These are phyloP conservation scores for Entamoeba dispar DNA, from an alignment of 208 protist genomes.

Conservation along the genomic window DNA sequence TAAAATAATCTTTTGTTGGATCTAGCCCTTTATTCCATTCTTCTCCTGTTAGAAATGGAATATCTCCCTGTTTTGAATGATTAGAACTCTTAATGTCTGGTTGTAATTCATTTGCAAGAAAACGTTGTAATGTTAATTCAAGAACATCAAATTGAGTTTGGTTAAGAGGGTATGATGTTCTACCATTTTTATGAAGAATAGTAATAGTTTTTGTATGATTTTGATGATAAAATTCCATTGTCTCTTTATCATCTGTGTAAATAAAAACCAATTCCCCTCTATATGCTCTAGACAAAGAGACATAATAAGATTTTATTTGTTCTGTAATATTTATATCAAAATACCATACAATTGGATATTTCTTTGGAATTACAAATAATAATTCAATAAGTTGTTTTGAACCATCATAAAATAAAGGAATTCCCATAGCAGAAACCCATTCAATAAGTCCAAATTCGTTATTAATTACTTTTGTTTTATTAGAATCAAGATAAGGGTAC, in stretches of 20 bases:
- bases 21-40: background rate
- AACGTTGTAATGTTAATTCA: background rate
- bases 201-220: background rate
- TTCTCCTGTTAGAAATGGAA: background rate
- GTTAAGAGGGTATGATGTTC: background rate
- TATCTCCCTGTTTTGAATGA: background rate
- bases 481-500: background rate
- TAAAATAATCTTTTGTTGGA: background rate
- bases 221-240: background rate
- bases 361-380: background rate
- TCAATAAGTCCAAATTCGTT: background rate
- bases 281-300: background rate
- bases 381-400: background rate
- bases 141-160: background rate
- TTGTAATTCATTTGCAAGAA: background rate
- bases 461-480: background rate
- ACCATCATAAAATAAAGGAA: background rate
- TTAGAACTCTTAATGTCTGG: background rate
- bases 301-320: background rate
- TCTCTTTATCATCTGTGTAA: background rate
- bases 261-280: background rate
- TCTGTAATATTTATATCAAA: background rate
- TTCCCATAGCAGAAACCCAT: background rate
- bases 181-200: background rate
- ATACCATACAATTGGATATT: background rate